Evolutionary conservation across 495 filamentous ascomycete species (phyloP).

Genomic region (Penicillium arizonense): DNA sequence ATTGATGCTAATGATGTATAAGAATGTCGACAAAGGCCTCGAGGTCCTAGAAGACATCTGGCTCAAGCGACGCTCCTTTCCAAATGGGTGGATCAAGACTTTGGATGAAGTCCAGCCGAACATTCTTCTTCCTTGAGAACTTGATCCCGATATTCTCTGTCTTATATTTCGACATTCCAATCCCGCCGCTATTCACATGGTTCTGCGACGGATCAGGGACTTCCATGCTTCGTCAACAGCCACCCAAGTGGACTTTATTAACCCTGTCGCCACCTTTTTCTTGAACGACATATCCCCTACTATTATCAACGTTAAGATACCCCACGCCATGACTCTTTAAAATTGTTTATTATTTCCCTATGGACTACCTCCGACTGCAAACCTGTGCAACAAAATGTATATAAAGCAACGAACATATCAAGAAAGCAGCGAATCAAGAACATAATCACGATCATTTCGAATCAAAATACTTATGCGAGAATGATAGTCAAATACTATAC

Average conservation of each 20-base stretch:
- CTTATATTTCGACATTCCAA: background rate
- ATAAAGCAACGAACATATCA: background rate
- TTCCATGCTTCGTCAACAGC: too few species aligned
- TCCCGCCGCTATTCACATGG: background rate
- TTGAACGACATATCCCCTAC: too few species aligned
- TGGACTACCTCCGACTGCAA: background rate
- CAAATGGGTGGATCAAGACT: conserved; percentile 37
- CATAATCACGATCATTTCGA: background rate
- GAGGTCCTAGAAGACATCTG: conserved; percentile 34
- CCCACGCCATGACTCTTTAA: background rate
- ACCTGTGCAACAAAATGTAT: background rate
- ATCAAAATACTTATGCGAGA: too few species aligned
- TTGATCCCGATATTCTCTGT: background rate
- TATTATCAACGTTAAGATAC: background rate
- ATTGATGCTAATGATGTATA: conserved; percentile 1
- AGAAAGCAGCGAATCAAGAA: background rate
- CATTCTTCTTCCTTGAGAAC: conserved; percentile 27
- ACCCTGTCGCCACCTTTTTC: too few species aligned
- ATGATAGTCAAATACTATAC: too few species aligned
- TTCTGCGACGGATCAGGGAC: too few species aligned
- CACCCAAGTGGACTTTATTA: too few species aligned
- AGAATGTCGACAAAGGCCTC: conserved; percentile 40
- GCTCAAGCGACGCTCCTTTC: conserved; percentile 39
- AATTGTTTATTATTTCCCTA: background rate
- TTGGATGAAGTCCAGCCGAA: conserved; percentile 39